Conservation (phyloP, 2,329 filamentous ascomycete genomes). For the Aspergillus pseudonomiae region DNA sequence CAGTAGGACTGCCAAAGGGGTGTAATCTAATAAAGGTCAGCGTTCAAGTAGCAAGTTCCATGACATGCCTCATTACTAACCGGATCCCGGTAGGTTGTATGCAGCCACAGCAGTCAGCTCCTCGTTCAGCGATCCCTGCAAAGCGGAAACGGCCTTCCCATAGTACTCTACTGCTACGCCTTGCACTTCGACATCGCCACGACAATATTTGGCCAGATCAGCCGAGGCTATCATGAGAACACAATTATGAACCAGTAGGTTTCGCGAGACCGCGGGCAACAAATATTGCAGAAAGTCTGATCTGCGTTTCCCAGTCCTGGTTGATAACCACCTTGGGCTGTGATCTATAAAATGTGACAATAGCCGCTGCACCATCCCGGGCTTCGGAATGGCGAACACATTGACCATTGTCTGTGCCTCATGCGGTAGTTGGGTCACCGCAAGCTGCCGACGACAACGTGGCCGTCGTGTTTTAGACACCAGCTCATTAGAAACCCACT, state of each 20-base stretch:
- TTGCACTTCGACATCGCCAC: slow-evolving; percentile 1
- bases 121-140: neutral
- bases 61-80: neutral
- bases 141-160: slow-evolving; percentile 5
- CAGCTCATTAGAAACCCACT: slow-evolving; percentile 1
- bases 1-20: slow-evolving; percentile 6
- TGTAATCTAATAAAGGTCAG: slow-evolving; percentile 7
- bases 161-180: slow-evolving; percentile 12
- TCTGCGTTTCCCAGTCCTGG: slow-evolving; percentile 2
- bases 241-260: slow-evolving; percentile 7
- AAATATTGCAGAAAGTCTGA: slow-evolving; percentile 7
- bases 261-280: neutral
- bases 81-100: neutral
- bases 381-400: slow-evolving; percentile 9
- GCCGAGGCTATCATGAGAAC: slow-evolving; percentile 7
- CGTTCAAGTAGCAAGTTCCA: too few species aligned
- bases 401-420: slow-evolving; percentile 9
- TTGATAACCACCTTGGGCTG: slow-evolving; percentile 13
- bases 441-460: neutral
- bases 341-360: slow-evolving; percentile 11
- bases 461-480: neutral
- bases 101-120: neutral
- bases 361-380: slow-evolving; percentile 1
- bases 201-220: slow-evolving; percentile 13
- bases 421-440: neutral